Conservation (phyloP, 805 yeast species). For the Zygosaccharomyces bisporus region DNA sequence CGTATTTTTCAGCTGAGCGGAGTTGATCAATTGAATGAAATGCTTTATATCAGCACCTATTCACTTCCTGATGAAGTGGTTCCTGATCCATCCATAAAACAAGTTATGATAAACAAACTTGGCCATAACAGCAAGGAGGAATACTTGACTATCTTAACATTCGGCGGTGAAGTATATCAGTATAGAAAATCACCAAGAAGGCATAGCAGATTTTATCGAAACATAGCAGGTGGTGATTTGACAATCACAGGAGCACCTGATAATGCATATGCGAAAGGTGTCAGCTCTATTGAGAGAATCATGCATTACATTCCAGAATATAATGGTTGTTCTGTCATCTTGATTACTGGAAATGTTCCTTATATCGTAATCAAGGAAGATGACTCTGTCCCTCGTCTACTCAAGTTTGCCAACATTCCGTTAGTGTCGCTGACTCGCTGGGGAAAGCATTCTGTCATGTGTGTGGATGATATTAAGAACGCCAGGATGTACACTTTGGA, state of each 20-base stretch:
- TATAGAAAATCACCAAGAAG: slow-evolving; percentile 48
- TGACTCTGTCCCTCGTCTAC: slow-evolving; percentile 60
- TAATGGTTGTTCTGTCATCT: slow-evolving; percentile 55
- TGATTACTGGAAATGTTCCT: slow-evolving; percentile 73
- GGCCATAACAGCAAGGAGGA: slow-evolving; percentile 64
- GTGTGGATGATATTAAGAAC: slow-evolving; percentile 64
- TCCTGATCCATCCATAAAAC: slow-evolving; percentile 74
- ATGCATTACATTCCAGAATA: slow-evolving; percentile 55
- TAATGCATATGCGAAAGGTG: slow-evolving; percentile 65
- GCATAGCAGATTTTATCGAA: slow-evolving; percentile 25
- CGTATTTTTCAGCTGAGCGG: slow-evolving; percentile 39
- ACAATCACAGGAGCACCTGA: slow-evolving; percentile 75
- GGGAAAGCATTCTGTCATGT: slow-evolving; percentile 49
- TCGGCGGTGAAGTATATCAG: slow-evolving; percentile 73
- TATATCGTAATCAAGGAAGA: slow-evolving; percentile 62
- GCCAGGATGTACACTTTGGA: slow-evolving; percentile 52
- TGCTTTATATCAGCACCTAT: slow-evolving; percentile 39
- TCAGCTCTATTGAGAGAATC: slow-evolving; percentile 61
- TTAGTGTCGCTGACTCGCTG: slow-evolving; percentile 53
- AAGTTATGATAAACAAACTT: slow-evolving; percentile 56
- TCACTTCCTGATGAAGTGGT: slow-evolving; percentile 38
- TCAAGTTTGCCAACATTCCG: slow-evolving; percentile 61
- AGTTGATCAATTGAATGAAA: slow-evolving; percentile 37
- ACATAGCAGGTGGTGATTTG: slow-evolving; percentile 33
- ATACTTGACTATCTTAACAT: slow-evolving; percentile 64